Evolutionary conservation across 2,329 filamentous ascomycete species (phyloP).

Genomic region (Aspergillus glaucus): DNA sequence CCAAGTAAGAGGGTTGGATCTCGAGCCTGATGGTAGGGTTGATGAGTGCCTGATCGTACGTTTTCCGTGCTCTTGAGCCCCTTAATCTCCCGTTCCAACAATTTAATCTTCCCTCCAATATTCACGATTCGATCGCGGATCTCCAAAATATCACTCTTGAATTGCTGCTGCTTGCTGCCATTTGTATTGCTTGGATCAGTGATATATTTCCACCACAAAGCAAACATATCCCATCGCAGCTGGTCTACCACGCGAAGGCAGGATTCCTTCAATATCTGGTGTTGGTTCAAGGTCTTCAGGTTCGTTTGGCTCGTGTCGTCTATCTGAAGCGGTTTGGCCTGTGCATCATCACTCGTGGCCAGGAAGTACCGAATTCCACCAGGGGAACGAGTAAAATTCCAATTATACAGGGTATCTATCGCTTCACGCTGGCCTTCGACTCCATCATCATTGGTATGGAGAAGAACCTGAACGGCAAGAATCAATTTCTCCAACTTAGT

Average conservation of each 20-base stretch:
- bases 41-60: constrained; percentile 9
- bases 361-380: constrained; percentile 3
- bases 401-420: constrained; percentile 10
- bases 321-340: neutral
- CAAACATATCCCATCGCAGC: constrained; percentile 37
- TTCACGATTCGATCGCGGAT: too few species aligned
- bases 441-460: constrained; percentile 10
- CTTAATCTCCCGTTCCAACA: too few species aligned
- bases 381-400: constrained; percentile 4
- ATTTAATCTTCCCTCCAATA: too few species aligned
- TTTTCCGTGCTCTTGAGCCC: constrained; percentile 17
- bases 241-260: constrained; percentile 12
- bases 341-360: neutral
- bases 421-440: constrained; percentile 11
- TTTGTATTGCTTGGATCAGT: neutral
- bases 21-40: constrained; percentile 20
- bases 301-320: neutral
- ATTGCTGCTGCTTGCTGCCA: constrained; percentile 10
- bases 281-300: neutral
- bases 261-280: neutral
- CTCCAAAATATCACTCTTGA: too few species aligned
- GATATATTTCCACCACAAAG: constrained; percentile 37
- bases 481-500: constrained; percentile 7
- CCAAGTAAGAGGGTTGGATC: constrained; percentile 39
- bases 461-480: constrained; percentile 2